Conservation (phyloP, 345 rosid genomes). For the Pelargonium nanum region DNA sequence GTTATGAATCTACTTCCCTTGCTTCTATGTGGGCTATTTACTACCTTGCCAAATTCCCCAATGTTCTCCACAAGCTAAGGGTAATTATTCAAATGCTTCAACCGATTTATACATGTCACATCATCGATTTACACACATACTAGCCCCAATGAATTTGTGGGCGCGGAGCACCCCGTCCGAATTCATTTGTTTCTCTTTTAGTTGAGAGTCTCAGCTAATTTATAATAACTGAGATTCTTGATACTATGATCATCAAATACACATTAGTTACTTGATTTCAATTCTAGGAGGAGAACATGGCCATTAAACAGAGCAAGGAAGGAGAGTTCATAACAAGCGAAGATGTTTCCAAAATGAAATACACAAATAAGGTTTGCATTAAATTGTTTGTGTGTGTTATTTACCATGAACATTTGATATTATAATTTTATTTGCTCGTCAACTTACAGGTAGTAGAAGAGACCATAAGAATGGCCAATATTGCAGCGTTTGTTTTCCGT, state of each 20-base stretch:
- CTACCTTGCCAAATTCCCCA: slow-evolving; percentile 25
- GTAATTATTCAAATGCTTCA: slow-evolving; percentile 8
- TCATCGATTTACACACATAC: no score
- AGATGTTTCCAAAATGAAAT: slow-evolving; percentile 23
- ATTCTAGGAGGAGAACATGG: slow-evolving; percentile 27
- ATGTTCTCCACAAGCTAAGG: slow-evolving; percentile 16
- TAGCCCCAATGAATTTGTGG: no score
- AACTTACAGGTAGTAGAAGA: slow-evolving; percentile 25
- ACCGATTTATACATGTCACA: no score
- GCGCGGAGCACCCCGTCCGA: no score
- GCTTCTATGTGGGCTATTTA: slow-evolving; percentile 25
- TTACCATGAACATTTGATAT: neutral
- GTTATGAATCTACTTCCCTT: slow-evolving; percentile 21
- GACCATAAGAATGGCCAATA: slow-evolving; percentile 20
- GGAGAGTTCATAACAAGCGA: slow-evolving; percentile 21
- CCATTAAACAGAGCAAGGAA: slow-evolving; percentile 9
- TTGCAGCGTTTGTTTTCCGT: slow-evolving; percentile 10
- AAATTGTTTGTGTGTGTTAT: no score
- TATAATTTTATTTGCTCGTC: neutral
- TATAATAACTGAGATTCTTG: no score
- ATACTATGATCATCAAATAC: neutral
- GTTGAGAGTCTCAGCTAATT: no score
- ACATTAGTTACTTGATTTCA: neutral
- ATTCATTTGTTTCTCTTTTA: no score
- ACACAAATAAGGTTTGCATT: slow-evolving; percentile 20